Base-by-base conservation (phyloP, 306 rosid genomes). In the Echinosophora koreensis region DNA sequence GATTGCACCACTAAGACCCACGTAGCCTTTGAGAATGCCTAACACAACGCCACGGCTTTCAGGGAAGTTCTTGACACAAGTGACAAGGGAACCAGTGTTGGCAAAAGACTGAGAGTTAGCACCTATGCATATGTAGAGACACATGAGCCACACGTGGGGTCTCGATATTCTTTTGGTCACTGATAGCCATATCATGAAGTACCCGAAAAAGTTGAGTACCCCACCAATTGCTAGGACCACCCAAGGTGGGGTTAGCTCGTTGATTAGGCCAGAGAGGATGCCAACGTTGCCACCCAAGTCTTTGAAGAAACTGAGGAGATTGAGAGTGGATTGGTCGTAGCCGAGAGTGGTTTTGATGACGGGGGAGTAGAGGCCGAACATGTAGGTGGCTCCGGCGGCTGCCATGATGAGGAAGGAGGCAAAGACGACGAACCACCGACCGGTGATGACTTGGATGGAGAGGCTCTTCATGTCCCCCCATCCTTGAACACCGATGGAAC, bases 271-370 rank as follows among this genome's bases (percentile, higher is more conserved):
- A 0, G 96, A 70, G 30, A 90, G 80, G 66, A 95, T 30, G 0
- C 98, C 97, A 2, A 95, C 91, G 76, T 89, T 95, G 35, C 91
- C 71, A 0, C 98, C 98, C 0, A 95, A 16, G 71, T 94, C 98
- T 69, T 94, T 94, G 88, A 90, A 94, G 79, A 94, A 94, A 64
- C 97, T 81, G 1, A 94, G 83, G 14, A 92, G 84, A 12, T 94
- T 90, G 17, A 94, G 91, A 1, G 98, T 94, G 28, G 77, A 62
- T 72, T 94, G 98, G 78, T 94, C 98, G 27, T 94, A 94, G 6
- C 89, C 98, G 4, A 94, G 87, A 0, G 81, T 76, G 0, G 1
- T 0, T 73, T 92, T 94, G 41, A 94, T 86, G 12, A 83, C 97
- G 1, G 61, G 0, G 1, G 98, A 94, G 83, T 94, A 94, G 2